Evolutionary conservation across 2,329 filamentous ascomycete species (phyloP).

Genomic region (Aspergillus fumigatiaffinis): DNA sequence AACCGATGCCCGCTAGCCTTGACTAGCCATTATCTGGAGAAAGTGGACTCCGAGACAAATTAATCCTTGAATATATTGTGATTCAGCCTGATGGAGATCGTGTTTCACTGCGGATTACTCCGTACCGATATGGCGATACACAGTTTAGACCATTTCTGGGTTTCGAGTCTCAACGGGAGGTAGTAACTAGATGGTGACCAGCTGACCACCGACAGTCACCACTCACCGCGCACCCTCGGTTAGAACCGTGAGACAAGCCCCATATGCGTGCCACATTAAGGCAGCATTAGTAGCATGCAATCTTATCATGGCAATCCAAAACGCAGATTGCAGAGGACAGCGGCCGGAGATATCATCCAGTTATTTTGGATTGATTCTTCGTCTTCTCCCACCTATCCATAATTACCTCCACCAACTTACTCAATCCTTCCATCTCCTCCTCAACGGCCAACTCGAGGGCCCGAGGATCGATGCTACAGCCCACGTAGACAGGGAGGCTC

Average conservation of each 20-base stretch:
- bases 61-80: background rate
- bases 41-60: background rate
- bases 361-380: background rate
- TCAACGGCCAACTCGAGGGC: constrained; percentile 76
- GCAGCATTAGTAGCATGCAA: background rate
- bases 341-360: background rate
- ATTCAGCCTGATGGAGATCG: background rate
- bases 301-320: background rate
- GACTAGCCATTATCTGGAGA: background rate
- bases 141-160: background rate
- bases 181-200: background rate
- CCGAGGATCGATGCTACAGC: constrained; percentile 77
- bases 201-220: background rate
- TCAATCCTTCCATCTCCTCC: constrained; percentile 90
- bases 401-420: constrained; percentile 67
- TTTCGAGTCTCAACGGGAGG: background rate
- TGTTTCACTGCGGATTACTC: background rate
- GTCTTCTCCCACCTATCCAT: constrained; percentile 45
- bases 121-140: background rate
- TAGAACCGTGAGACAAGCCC: background rate
- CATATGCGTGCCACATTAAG: background rate
- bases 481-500: constrained; percentile 77
- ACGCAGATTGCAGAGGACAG: background rate
- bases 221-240: background rate
- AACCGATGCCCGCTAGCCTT: background rate